Conservation (phyloP, 2,329 filamentous ascomycete genomes). For the Plectosphaerella cucumerina region DNA sequence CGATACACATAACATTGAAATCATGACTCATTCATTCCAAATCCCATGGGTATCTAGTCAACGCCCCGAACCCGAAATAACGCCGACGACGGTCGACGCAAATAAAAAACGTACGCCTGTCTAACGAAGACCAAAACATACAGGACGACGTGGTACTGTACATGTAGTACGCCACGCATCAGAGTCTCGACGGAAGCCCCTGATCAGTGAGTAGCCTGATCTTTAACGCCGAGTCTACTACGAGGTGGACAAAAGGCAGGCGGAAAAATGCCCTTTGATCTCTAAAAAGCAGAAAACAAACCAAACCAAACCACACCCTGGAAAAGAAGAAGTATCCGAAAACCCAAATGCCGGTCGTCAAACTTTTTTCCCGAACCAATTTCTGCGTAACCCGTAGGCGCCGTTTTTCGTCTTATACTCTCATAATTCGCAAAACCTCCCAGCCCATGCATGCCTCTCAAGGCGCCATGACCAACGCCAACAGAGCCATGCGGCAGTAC, state of each 20-base stretch:
- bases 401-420: too few relatives aligned
- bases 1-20: conserved; percentile 15
- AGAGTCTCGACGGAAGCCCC: neutral
- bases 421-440: neutral
- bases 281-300: conserved; percentile 5
- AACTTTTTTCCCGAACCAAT: neutral
- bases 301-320: conserved; percentile 6
- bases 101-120: neutral
- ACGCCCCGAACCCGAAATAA: neutral
- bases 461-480: conserved; percentile 78
- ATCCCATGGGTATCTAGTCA: conserved; percentile 3
- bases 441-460: conserved; percentile 4
- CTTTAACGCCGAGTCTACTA: neutral
- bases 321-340: neutral
- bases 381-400: neutral
- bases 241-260: neutral
- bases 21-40: conserved; percentile 5
- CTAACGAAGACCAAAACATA: neutral
- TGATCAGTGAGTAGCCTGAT: neutral
- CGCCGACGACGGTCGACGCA: neutral
- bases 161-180: conserved; percentile 3
- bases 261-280: conserved; percentile 1
- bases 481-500: conserved; percentile 95
- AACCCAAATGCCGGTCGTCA: neutral
- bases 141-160: neutral